Evolutionary conservation across 805 yeast species (phyloP).

Genomic region (Saccharomycopsis schoenii): DNA sequence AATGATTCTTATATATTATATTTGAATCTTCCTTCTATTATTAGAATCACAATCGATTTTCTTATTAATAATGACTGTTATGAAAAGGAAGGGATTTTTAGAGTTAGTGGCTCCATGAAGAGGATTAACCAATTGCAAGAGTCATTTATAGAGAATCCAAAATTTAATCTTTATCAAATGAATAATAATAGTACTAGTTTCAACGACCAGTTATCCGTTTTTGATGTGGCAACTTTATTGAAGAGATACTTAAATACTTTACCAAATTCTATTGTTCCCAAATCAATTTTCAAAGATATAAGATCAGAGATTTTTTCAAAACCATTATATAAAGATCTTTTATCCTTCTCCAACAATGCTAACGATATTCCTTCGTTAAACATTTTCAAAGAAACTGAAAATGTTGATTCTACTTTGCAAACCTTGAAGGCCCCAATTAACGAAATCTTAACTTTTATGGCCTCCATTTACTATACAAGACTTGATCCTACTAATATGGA

Average conservation of each 20-base stretch:
- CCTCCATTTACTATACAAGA: not conserved
- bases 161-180: not conserved
- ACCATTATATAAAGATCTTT: constrained; percentile 6
- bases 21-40: constrained; percentile 10
- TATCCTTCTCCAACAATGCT: constrained; percentile 14
- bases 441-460: constrained; percentile 4
- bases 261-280: constrained; percentile 86
- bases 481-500: constrained; percentile 5
- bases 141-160: constrained; percentile 76
- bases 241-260: constrained; percentile 78
- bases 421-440: constrained; percentile 5
- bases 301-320: constrained; percentile 13
- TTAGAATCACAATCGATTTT: constrained; percentile 11
- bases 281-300: constrained; percentile 20
- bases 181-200: not conserved
- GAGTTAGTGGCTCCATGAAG: constrained; percentile 88
- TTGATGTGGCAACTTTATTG: constrained; percentile 88
- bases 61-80: constrained; percentile 28
- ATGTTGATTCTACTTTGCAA: not conserved
- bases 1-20: not conserved
- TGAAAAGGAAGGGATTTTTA: constrained; percentile 79
- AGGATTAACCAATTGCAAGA: constrained; percentile 78
- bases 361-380: constrained; percentile 16
- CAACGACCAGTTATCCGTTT: constrained; percentile 40
- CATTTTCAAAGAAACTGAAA: constrained; percentile 5